These are phyloP conservation scores for Aspergillus heteromorphus DNA, from an alignment of 495 filamentous ascomycete species.

Conservation along the genomic window DNA sequence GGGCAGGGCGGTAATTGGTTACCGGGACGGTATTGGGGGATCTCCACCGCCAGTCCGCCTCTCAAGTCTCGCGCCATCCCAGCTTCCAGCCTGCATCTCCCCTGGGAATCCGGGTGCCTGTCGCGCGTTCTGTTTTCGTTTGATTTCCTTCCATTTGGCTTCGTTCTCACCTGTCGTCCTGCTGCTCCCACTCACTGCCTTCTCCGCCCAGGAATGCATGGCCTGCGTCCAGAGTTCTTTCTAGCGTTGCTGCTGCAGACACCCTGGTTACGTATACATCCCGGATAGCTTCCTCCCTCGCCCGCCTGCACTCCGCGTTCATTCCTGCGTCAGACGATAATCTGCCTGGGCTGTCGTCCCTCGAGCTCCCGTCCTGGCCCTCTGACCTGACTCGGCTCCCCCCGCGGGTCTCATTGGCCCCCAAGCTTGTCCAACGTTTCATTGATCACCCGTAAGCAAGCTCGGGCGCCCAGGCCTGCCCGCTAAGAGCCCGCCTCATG, in stretches of 20 bases:
- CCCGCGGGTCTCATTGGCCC: conserved; percentile 4
- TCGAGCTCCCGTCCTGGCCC: background rate
- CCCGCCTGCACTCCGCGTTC: background rate
- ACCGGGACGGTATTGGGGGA: background rate
- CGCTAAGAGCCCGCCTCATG: conserved; percentile 30
- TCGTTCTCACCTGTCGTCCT: background rate
- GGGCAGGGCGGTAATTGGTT: background rate
- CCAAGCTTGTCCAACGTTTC: conserved; percentile 14
- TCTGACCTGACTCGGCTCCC: background rate
- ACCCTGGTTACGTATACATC: conserved; percentile 14
- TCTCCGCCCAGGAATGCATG: background rate
- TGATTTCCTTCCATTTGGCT: background rate
- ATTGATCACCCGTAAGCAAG: conserved; percentile 3
- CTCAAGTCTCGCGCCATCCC: background rate
- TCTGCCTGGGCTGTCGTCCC: background rate
- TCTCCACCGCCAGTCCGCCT: background rate
- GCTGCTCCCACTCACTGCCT: background rate
- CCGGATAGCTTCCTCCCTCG: conserved; percentile 9
- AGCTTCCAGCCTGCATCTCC: background rate
- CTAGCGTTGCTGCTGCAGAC: background rate
- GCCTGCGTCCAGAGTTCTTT: no score
- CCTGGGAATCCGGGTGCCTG: conserved; percentile 10
- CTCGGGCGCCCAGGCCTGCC: conserved; percentile 6
- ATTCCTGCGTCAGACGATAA: conserved; percentile 2
- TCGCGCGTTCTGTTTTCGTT: background rate